Percentiles rank a stretch among this genome's conserved stretches.
phyloP scores from a whole-genome alignment of 163 green algal genomes.

The Scenedesmus sp. region DNA sequence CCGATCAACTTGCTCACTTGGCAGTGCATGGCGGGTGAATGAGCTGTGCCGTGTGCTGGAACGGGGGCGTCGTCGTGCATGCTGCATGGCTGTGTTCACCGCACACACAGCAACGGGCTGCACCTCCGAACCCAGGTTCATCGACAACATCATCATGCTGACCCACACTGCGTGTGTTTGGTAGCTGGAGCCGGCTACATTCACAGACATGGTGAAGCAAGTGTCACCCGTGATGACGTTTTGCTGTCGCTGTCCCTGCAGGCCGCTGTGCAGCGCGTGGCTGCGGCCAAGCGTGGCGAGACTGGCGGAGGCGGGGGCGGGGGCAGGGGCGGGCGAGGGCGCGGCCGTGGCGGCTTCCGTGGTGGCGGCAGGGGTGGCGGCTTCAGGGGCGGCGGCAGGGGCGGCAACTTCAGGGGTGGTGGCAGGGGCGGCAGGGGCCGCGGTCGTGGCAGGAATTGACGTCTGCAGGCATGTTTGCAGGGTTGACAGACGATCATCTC shows the following conservation, averaged over 20 bases:
- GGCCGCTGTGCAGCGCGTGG: conserved; percentile 19
- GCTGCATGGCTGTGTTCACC: not conserved
- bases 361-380: conserved; percentile 31
- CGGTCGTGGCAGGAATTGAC: conserved; percentile 27
- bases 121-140: not conserved
- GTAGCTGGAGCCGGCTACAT: not conserved
- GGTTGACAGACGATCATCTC: too few relatives aligned
- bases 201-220: not conserved
- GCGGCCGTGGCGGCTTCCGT: conserved; percentile 53
- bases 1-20: too few relatives aligned
- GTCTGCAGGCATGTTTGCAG: not conserved
- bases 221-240: too few relatives aligned
- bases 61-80: not conserved
- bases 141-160: not conserved
- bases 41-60: too few relatives aligned
- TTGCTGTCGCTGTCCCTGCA: not conserved
- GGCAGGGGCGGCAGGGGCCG: conserved; percentile 38
- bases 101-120: not conserved
- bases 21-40: too few relatives aligned
- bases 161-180: too few relatives aligned
- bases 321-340: conserved; percentile 47
- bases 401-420: conserved; percentile 25
- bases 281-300: conserved; percentile 30
- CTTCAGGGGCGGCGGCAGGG: conserved; percentile 48
- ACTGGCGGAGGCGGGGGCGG: conserved; percentile 36